Conservation (phyloP, 1,284 basidiomycete species). For the Leccinum griseonigrum region DNA sequence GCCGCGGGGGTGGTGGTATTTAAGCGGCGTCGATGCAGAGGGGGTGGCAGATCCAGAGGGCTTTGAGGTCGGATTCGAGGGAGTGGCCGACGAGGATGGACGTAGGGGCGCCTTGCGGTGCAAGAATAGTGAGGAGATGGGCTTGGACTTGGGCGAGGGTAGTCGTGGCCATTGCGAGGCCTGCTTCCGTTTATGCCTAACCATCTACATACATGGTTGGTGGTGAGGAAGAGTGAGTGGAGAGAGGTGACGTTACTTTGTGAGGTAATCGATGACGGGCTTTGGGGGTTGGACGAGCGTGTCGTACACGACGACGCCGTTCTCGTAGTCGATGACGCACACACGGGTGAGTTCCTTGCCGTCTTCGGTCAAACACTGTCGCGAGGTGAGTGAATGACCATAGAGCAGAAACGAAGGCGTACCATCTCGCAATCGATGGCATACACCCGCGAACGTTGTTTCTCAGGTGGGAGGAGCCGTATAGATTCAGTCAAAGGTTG, state of each 20-base stretch:
- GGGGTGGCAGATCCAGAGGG: conserved; percentile 80
- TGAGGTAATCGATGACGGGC: conserved; percentile 84
- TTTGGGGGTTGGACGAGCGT: conserved; percentile 82
- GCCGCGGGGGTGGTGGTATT: conserved; percentile 88
- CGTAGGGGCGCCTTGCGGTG: conserved; percentile 48
- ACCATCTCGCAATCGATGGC: conserved; percentile 96
- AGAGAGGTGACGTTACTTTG: conserved; percentile 50
- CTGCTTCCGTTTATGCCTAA: conserved; percentile 83
- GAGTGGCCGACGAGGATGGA: conserved; percentile 93
- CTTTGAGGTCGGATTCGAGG: conserved; percentile 86
- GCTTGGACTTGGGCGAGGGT: conserved; percentile 76
- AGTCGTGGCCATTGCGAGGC: conserved; percentile 66
- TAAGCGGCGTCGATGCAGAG: conserved; percentile 86
- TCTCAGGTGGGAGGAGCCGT: conserved; percentile 24
- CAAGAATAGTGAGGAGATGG: conserved; percentile 57
- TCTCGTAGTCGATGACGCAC: conserved; percentile 75
- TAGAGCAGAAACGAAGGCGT: conserved; percentile 20
- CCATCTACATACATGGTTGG: conserved; percentile 49
- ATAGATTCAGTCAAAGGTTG: conserved; percentile 38
- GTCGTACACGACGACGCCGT: conserved; percentile 76
- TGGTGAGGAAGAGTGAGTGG: background rate
- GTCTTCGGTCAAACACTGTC: conserved; percentile 78
- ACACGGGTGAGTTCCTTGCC: conserved; percentile 86
- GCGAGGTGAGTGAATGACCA: conserved; percentile 4
- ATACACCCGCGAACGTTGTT: conserved; percentile 47